Evolutionary conservation across 768 basidiomycete species (phyloP).

Genomic region (Mrakia gelida): DNA sequence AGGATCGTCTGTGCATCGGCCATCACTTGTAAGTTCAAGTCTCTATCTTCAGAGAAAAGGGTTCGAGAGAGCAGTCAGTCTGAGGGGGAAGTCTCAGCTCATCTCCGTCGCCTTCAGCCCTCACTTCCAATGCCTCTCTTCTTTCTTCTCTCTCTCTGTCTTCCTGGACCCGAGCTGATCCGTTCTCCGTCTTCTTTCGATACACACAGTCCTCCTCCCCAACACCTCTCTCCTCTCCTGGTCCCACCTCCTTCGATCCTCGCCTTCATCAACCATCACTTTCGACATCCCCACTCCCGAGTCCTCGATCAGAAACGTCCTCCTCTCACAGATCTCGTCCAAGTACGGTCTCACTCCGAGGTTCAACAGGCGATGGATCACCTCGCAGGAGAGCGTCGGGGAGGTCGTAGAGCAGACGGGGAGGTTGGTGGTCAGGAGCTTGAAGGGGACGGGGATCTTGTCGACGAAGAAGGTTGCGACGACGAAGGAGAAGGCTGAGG

Average conservation of each 20-base stretch:
- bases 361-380: slow-evolving; percentile 15
- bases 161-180: not conserved
- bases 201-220: not conserved
- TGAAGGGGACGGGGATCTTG: not conserved
- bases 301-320: not conserved
- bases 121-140: not conserved
- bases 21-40: not conserved
- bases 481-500: not conserved
- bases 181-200: not conserved
- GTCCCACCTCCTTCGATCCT: not conserved
- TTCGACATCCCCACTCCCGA: slow-evolving; percentile 5
- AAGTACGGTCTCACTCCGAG: not conserved
- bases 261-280: not conserved
- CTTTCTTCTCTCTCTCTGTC: not conserved
- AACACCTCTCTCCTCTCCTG: not conserved
- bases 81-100: too few species aligned
- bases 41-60: not conserved
- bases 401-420: not conserved
- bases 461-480: not conserved
- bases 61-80: too few species aligned
- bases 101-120: not conserved
- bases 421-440: not conserved
- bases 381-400: not conserved
- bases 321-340: not conserved
- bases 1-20: not conserved